A percentile compares a stretch with the other conserved stretches of the same genome.
These are phyloP conservation scores for Aciculoconidium aculeatum DNA, from an alignment of 805 yeast genomes.

Conservation along the genomic window DNA sequence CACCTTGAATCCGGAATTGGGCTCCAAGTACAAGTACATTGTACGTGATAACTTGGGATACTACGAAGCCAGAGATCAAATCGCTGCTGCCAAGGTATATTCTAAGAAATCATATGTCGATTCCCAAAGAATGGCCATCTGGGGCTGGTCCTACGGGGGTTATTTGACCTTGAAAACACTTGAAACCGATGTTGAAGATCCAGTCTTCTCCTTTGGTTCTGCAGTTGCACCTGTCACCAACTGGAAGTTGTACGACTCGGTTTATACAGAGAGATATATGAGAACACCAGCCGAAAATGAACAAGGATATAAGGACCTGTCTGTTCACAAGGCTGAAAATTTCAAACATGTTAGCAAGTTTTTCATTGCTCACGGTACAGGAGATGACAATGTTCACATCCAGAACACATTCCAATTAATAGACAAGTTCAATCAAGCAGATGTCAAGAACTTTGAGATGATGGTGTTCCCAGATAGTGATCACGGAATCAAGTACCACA, in stretches of 20 bases:
- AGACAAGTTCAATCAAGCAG: conserved; percentile 54
- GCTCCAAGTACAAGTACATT: conserved; percentile 54
- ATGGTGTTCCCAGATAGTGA: conserved; percentile 80
- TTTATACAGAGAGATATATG: conserved; percentile 78
- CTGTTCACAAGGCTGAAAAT: conserved; percentile 37
- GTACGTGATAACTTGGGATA: conserved; percentile 82
- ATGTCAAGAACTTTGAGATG: conserved; percentile 77
- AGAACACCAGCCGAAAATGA: conserved; percentile 45
- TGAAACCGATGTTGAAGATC: conserved; percentile 55
- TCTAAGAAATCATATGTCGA: conserved; percentile 57
- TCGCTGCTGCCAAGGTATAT: conserved; percentile 76
- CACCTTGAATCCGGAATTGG: conserved; percentile 47
- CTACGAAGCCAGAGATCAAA: conserved; percentile 82
- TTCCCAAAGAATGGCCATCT: conserved; percentile 51
- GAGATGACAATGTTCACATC: conserved; percentile 79
- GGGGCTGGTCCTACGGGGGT: conserved; percentile 93
- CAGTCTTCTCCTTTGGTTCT: conserved; percentile 64
- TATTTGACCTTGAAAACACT: conserved; percentile 68
- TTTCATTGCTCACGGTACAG: conserved; percentile 74
- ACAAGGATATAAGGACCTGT: conserved; percentile 42
- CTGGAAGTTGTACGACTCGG: conserved; percentile 70
- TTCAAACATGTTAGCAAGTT: conserved; percentile 52
- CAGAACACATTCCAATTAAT: conserved; percentile 61
- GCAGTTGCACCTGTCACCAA: conserved; percentile 84
- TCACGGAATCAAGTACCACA: conserved; percentile 66